phyloP scores from a whole-genome alignment of 1,284 basidiomycete genomes.

The Microbotryomycetes sp. region DNA sequence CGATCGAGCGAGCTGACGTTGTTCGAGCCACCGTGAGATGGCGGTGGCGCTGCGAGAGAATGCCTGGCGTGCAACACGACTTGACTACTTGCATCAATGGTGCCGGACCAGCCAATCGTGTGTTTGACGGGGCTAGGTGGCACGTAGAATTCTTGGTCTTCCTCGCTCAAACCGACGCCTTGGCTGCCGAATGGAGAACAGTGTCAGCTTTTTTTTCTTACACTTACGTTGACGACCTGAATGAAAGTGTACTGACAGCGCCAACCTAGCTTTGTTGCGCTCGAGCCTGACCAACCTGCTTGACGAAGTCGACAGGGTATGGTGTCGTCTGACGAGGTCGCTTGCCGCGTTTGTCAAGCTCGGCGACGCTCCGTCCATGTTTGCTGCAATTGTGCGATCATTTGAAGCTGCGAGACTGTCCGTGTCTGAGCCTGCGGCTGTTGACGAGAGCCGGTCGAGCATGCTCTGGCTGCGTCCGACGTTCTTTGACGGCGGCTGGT shows the following conservation, averaged over 20 bases:
- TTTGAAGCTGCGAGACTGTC: too few relatives aligned
- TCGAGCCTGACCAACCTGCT: constrained; percentile 23
- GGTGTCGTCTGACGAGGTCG: constrained; percentile 19
- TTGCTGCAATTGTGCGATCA: too few relatives aligned
- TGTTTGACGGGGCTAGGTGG: constrained; percentile 14
- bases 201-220: neutral
- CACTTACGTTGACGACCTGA: neutral
- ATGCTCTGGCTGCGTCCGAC: neutral
- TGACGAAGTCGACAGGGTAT: constrained; percentile 22
- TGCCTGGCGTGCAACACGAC: neutral
- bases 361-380: neutral
- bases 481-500: neutral
- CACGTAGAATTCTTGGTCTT: constrained; percentile 29
- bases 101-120: neutral
- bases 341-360: neutral
- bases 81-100: neutral
- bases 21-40: neutral
- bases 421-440: neutral
- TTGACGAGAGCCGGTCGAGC: neutral
- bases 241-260: constrained; percentile 12
- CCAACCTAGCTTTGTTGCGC: constrained; percentile 18
- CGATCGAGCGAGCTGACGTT: neutral
- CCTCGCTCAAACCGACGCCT: constrained; percentile 24
- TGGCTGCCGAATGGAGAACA: constrained; percentile 8
- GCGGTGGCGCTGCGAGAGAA: neutral